Evolutionary conservation across 805 yeast species (phyloP).

Genomic region (Myxozyma kluyveri): DNA sequence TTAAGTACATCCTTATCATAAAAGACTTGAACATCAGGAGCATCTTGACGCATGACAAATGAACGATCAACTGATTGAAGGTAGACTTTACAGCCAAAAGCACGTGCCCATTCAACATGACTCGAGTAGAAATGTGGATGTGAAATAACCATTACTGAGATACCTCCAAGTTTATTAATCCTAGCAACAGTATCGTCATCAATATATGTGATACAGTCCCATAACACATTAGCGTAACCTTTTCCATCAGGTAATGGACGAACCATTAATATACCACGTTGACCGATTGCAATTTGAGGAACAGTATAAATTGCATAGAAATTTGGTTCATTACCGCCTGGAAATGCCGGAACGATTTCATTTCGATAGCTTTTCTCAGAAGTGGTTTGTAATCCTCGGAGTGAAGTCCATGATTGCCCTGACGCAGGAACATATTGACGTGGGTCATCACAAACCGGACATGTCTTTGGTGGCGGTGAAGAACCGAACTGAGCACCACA

Average conservation of each 20-base stretch:
- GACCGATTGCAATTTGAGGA: constrained; percentile 30
- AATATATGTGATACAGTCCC: constrained; percentile 29
- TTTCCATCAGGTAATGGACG: constrained; percentile 14
- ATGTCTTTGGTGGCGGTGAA: constrained; percentile 5
- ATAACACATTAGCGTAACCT: constrained; percentile 20
- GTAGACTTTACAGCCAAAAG: constrained; percentile 24
- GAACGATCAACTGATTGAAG: constrained; percentile 20
- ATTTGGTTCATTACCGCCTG: constrained; percentile 7
- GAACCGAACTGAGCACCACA: constrained; percentile 23
- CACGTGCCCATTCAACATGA: constrained; percentile 30
- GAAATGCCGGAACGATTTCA: constrained; percentile 12
- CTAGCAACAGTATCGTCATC: constrained; percentile 19
- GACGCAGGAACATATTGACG: constrained; percentile 25
- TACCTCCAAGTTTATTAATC: constrained; percentile 22
- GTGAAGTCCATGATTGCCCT: constrained; percentile 25
- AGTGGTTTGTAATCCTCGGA: constrained; percentile 10
- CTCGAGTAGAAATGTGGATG: constrained; percentile 30
- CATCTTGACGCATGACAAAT: constrained; percentile 18
- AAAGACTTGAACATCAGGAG: constrained; percentile 11
- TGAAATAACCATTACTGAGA: constrained; percentile 26
- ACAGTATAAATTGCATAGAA: constrained; percentile 23
- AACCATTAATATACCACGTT: constrained; percentile 27
- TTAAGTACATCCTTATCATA: not conserved
- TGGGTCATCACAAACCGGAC: constrained; percentile 29
- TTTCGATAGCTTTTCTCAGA: constrained; percentile 11